These are phyloP conservation scores for Amanita brunnescens DNA, from an alignment of 768 basidiomycete species.

Conservation along the genomic window DNA sequence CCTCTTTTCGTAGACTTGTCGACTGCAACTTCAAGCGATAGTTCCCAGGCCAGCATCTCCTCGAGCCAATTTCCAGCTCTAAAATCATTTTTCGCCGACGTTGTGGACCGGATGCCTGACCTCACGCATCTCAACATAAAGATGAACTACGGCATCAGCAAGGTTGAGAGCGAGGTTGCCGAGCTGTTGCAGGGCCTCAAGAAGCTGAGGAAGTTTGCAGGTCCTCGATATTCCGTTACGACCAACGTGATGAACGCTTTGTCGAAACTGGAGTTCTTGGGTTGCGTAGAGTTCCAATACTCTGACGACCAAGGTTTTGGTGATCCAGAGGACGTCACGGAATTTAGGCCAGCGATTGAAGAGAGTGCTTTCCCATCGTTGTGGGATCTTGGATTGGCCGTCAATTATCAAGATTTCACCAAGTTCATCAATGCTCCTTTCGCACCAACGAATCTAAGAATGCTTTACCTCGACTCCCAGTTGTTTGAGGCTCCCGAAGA, in stretches of 20 bases:
- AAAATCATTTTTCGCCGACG: slow-evolving; percentile 16
- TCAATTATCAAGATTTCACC: slow-evolving; percentile 33
- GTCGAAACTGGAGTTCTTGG: slow-evolving; percentile 34
- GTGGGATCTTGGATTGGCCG: slow-evolving; percentile 42
- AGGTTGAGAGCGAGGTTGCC: slow-evolving; percentile 32
- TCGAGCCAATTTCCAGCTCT: slow-evolving; percentile 18
- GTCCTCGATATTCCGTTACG: slow-evolving; percentile 47
- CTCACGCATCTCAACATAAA: slow-evolving; percentile 40
- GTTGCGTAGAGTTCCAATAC: slow-evolving; percentile 46
- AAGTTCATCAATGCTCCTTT: slow-evolving; percentile 35
- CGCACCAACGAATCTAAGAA: slow-evolving; percentile 39
- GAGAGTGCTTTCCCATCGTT: slow-evolving; percentile 47
- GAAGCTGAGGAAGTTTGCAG: slow-evolving; percentile 36
- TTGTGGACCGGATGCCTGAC: slow-evolving; percentile 42
- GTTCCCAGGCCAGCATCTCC: slow-evolving; percentile 12
- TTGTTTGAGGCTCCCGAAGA: slow-evolving; percentile 32
- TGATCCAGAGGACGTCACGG: slow-evolving; percentile 30
- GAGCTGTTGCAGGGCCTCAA: slow-evolving; percentile 31
- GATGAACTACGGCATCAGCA: slow-evolving; percentile 28
- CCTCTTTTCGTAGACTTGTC: slow-evolving; percentile 14
- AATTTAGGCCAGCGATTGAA: slow-evolving; percentile 33
- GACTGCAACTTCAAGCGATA: too few relatives aligned
- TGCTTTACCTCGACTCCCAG: slow-evolving; percentile 44
- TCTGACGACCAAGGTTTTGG: slow-evolving; percentile 39
- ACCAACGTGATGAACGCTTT: slow-evolving; percentile 35